Conservation (phyloP, 768 basidiomycete genomes). For the Sutorius australiensis region DNA sequence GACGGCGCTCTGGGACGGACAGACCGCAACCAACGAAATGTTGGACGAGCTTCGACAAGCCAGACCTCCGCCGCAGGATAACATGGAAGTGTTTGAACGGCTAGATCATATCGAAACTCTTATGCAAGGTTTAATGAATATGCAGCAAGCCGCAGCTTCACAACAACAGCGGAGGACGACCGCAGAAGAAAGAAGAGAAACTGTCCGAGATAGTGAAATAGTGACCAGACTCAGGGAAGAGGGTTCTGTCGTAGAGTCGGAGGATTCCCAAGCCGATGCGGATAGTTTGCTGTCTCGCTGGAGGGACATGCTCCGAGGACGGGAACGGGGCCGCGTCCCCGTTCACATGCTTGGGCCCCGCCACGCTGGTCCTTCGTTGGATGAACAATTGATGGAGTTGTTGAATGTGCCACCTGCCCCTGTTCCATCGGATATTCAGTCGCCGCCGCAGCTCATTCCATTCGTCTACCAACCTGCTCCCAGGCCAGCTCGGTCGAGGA, state of each 20-base stretch:
- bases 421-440: constrained; percentile 38
- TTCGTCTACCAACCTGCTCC: constrained; percentile 53
- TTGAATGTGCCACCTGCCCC: constrained; percentile 45
- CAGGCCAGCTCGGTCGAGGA: constrained; percentile 36
- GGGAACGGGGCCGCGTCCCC: constrained; percentile 27
- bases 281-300: constrained; percentile 29
- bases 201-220: constrained; percentile 19
- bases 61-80: constrained; percentile 38
- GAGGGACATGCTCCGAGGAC: constrained; percentile 23
- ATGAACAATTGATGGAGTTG: constrained; percentile 58
- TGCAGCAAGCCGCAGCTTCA: constrained; percentile 3
- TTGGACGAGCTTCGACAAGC: constrained; percentile 58
- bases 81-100: constrained; percentile 37
- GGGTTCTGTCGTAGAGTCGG: constrained; percentile 31
- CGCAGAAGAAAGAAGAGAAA: constrained; percentile 13
- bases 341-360: constrained; percentile 45
- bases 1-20: constrained; percentile 57
- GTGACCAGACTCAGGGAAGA: constrained; percentile 1
- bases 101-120: constrained; percentile 25
- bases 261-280: constrained; percentile 24
- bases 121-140: constrained; percentile 11
- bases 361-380: constrained; percentile 48
- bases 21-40: constrained; percentile 54
- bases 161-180: constrained; percentile 1
- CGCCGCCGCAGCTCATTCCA: constrained; percentile 51